A percentile compares a stretch with the other conserved stretches of the same genome.
Evolutionary conservation across 2,329 filamentous ascomycete genomes (phyloP).

Genomic region (Ophiostoma tasmaniense): DNA sequence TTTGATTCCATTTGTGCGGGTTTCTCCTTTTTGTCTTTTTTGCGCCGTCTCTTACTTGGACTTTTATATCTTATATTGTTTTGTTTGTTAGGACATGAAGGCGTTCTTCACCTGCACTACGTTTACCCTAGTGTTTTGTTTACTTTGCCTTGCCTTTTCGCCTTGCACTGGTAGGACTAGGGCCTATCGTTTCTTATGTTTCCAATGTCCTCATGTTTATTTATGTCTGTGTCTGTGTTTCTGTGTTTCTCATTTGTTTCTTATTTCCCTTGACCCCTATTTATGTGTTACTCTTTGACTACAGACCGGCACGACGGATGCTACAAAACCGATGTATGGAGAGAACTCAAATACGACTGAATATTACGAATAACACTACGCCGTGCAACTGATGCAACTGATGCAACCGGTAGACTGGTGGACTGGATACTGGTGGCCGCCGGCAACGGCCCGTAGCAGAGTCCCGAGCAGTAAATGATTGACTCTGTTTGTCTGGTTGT

Average conservation of each 20-base stretch:
- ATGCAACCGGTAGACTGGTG: no score
- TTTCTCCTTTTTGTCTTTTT: not conserved
- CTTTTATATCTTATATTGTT: not conserved
- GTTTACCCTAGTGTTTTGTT: not conserved
- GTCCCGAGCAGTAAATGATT: not conserved
- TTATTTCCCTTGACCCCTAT: not conserved
- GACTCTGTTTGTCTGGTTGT: not conserved
- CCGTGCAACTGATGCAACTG: not conserved
- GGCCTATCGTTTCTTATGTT: not conserved
- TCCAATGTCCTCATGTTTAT: not conserved
- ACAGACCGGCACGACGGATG: not conserved
- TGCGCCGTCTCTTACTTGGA: not conserved
- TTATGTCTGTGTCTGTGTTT: not conserved
- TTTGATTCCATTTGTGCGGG: constrained; percentile 4
- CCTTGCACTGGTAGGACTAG: constrained; percentile 10
- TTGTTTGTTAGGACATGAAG: constrained; percentile 9
- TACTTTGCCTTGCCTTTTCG: not conserved
- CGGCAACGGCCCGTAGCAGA: not conserved
- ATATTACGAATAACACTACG: not conserved
- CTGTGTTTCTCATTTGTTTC: not conserved
- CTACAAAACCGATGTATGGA: not conserved
- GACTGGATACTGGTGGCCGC: not conserved
- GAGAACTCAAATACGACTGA: not conserved
- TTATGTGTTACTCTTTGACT: not conserved
- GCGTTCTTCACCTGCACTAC: not conserved